phyloP scores from a whole-genome alignment of 1,139 yeast species.

The Suhomyces wounanorum region DNA sequence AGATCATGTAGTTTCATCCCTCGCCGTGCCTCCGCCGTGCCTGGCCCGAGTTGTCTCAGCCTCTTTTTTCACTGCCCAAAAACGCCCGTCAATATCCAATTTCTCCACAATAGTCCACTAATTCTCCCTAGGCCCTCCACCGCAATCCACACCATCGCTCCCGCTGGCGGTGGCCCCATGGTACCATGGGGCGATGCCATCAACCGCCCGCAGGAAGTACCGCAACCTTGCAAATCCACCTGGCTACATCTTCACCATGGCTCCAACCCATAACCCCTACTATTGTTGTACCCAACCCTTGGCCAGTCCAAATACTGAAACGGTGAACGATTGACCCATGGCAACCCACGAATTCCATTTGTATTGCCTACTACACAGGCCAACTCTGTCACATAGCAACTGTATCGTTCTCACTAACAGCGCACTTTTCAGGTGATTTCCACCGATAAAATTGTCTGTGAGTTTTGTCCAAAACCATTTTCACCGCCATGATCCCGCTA shows the following conservation, averaged over 20 bases:
- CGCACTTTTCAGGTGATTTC: background rate
- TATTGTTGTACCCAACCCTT: too few relatives aligned
- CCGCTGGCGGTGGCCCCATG: background rate
- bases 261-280: too few relatives aligned
- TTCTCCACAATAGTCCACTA: background rate
- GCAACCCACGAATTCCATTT: too few relatives aligned
- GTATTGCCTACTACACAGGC: background rate
- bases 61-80: background rate
- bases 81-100: background rate
- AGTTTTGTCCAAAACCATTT: too few relatives aligned
- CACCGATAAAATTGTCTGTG: too few relatives aligned
- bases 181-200: background rate
- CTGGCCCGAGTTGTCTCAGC: background rate
- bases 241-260: too few relatives aligned
- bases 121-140: too few relatives aligned
- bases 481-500: too few relatives aligned
- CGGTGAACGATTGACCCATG: too few relatives aligned
- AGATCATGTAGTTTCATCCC: background rate
- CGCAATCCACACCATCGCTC: background rate
- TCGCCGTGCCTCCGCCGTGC: constrained; percentile 3
- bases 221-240: too few relatives aligned
- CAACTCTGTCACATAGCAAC: background rate
- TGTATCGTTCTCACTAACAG: background rate
- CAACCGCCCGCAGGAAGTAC: too few relatives aligned
- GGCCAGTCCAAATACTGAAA: too few relatives aligned